phyloP scores from a whole-genome alignment of 176 grass and related monocot species.

The Pontederia crassipes region DNA sequence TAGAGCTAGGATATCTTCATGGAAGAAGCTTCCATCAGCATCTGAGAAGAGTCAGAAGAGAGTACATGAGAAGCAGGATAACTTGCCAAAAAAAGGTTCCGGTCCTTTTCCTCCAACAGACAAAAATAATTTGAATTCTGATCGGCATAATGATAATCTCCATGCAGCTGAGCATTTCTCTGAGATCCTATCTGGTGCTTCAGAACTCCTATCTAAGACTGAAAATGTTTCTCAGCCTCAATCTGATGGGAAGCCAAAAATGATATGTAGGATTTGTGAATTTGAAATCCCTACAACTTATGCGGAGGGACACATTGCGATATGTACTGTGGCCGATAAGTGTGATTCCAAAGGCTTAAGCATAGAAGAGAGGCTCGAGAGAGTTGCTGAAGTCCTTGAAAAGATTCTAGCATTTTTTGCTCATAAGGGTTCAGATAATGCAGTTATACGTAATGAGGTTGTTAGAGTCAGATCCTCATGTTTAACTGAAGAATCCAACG shows the following conservation, averaged over 20 bases:
- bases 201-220: conserved; percentile 6
- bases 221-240: conserved; percentile 25
- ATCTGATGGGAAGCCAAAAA: conserved; percentile 40
- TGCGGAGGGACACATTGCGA: conserved; percentile 62
- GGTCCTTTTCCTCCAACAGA: conserved; percentile 20
- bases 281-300: conserved; percentile 76
- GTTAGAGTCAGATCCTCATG: conserved; percentile 24
- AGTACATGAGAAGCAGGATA: conserved; percentile 15
- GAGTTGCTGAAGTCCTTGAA: conserved; percentile 57
- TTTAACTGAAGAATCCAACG: conserved; percentile 26
- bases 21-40: conserved; percentile 95
- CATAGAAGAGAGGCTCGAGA: conserved; percentile 58
- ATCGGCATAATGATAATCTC: conserved; percentile 53
- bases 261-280: conserved; percentile 97
- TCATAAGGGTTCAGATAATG: conserved; percentile 5
- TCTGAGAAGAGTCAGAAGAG: conserved; percentile 54
- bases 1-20: conserved; percentile 63
- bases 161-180: conserved; percentile 31
- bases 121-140: conserved; percentile 33
- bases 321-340: conserved; percentile 74
- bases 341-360: conserved; percentile 82
- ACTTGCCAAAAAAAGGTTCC: conserved; percentile 25
- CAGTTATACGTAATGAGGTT: conserved; percentile 19
- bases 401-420: conserved; percentile 43
- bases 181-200: conserved; percentile 26